Conservation (phyloP, 768 basidiomycete species). For the Lactarius akahatsu region DNA sequence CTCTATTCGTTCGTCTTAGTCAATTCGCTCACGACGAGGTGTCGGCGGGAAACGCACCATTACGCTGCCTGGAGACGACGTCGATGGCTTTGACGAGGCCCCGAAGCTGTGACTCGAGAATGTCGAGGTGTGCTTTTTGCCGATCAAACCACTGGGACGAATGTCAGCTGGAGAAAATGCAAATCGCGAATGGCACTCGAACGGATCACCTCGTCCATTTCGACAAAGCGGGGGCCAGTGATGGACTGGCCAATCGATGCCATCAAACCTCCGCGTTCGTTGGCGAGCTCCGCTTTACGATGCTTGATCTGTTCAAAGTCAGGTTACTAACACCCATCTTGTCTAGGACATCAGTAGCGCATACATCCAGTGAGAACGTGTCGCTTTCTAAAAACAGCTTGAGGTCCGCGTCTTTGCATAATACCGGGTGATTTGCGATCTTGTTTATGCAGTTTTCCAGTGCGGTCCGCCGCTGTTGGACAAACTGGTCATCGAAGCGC, state of each 20-base stretch:
- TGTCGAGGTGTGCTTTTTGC: slow-evolving; percentile 81
- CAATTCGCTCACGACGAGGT: neutral
- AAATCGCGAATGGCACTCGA: neutral
- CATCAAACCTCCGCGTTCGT: slow-evolving; percentile 81
- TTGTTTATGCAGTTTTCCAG: slow-evolving; percentile 92
- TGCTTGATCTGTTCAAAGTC: slow-evolving; percentile 71
- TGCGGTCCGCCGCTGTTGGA: slow-evolving; percentile 78
- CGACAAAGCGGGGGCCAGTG: slow-evolving; percentile 78
- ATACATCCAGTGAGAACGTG: slow-evolving; percentile 83
- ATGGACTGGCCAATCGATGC: slow-evolving; percentile 79
- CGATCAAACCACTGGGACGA: slow-evolving; percentile 86
- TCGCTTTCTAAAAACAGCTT: slow-evolving; percentile 93
- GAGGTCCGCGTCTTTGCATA: slow-evolving; percentile 85
- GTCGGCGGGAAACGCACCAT: slow-evolving; percentile 45
- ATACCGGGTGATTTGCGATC: slow-evolving; percentile 87
- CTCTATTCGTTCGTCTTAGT: slow-evolving; percentile 44
- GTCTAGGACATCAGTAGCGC: slow-evolving; percentile 35
- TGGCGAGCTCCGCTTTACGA: slow-evolving; percentile 69
- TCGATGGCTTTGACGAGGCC: slow-evolving; percentile 87
- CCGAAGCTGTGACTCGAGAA: slow-evolving; percentile 85
- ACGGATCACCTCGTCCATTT: slow-evolving; percentile 74
- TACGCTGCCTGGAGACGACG: slow-evolving; percentile 75
- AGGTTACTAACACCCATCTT: slow-evolving; percentile 6
- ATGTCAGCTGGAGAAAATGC: neutral
- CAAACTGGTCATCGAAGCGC: slow-evolving; percentile 89